Evolutionary conservation across 2,329 filamentous ascomycete species (phyloP), one percentile per base, ranked within the genome.

Genomic region (Colletotrichum sp.): DNA sequence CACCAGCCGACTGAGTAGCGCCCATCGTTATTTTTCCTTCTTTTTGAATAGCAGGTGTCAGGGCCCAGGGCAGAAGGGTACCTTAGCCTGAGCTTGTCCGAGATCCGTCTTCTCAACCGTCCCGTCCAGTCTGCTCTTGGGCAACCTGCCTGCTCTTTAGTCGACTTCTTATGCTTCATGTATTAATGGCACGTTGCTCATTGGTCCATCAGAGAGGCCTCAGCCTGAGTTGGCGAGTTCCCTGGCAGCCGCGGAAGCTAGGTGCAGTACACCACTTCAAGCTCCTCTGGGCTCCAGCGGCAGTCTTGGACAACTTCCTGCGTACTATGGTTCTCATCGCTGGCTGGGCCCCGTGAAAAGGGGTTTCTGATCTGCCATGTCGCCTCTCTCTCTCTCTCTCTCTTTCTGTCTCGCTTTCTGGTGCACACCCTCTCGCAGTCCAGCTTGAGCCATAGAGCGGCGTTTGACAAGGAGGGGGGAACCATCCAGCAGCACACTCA

Each of bases 391-490:
- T 62, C 52, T 28, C 61, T 13, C 52, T 26, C 24, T 56, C 52
- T 24, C 4, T 28, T 58, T 58, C 55, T 58, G 7, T 24, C 58
- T 73, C 71, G 48, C 55, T 71, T 61, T 65, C 59, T 55, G 24
- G 24, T 63, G n/a, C 71, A 73, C 71, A 73, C 71, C 71, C 65
- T 56, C 38, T 63, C 58, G 65, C 21, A 62, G 36, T 26, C 30
- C 30, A 56, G 24, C 21, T 8, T 16, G 28, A 21, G 38, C 71
- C 65, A 70, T 26, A 43, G n/a, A 70, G 66, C 66, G n/a, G 36
- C 26, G 38, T 70, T 73, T 24, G 18, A 43, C 65, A 21, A 38
- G 43, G 36, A 63, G 30, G 21, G 65, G 38, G n/a, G 16, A 55
- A 38, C 43, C 38, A 28, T 34, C 59, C 36, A 56, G 43, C 43